Percentiles rank a stretch among this genome's conserved stretches.
These are phyloP conservation scores for Kalmanozyma brasiliensis DNA, from an alignment of 1,284 basidiomycete species.

Conservation along the genomic window DNA sequence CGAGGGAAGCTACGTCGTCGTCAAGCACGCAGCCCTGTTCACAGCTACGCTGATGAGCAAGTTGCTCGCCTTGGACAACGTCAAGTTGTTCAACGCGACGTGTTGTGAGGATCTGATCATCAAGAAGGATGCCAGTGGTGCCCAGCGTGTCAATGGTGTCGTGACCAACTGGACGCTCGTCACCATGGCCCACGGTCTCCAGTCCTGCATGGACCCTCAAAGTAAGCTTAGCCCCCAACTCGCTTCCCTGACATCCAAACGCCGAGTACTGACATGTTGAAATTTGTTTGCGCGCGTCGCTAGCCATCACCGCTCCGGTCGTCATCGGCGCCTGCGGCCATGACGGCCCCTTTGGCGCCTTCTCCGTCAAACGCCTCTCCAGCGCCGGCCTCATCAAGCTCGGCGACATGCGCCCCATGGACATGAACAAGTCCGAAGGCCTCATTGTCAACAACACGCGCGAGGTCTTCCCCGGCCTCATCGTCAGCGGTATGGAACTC, in stretches of 20 bases:
- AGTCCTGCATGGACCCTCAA: slow-evolving; percentile 87
- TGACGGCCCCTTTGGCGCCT: slow-evolving; percentile 86
- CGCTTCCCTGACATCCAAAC: background rate
- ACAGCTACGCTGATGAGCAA: slow-evolving; percentile 81
- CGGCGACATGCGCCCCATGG: slow-evolving; percentile 77
- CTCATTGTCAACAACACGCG: slow-evolving; percentile 74
- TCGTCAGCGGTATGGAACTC: slow-evolving; percentile 81
- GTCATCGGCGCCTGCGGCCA: slow-evolving; percentile 74
- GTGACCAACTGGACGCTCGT: slow-evolving; percentile 88
- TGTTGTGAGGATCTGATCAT: slow-evolving; percentile 66
- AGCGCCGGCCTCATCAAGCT: slow-evolving; percentile 80
- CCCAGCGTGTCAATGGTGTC: slow-evolving; percentile 80
- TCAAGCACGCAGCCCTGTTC: slow-evolving; percentile 70
- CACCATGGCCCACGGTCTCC: slow-evolving; percentile 75
- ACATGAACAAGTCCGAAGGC: slow-evolving; percentile 62
- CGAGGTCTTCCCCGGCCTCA: slow-evolving; percentile 81
- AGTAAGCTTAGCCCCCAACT: slow-evolving; percentile 71
- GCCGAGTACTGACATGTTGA: background rate
- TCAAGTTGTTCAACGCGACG: slow-evolving; percentile 71
- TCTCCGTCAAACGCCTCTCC: slow-evolving; percentile 83
- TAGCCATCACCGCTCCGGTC: slow-evolving; percentile 71
- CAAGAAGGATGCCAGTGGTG: slow-evolving; percentile 58
- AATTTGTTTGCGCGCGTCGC: slow-evolving; percentile 9
- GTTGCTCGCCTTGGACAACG: slow-evolving; percentile 77
- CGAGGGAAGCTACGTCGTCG: slow-evolving; percentile 74